Percentiles rank a stretch among this genome's conserved stretches.
Evolutionary conservation across 257 asterid genomes (phyloP).

Genomic region (Solanum medicagineum): DNA sequence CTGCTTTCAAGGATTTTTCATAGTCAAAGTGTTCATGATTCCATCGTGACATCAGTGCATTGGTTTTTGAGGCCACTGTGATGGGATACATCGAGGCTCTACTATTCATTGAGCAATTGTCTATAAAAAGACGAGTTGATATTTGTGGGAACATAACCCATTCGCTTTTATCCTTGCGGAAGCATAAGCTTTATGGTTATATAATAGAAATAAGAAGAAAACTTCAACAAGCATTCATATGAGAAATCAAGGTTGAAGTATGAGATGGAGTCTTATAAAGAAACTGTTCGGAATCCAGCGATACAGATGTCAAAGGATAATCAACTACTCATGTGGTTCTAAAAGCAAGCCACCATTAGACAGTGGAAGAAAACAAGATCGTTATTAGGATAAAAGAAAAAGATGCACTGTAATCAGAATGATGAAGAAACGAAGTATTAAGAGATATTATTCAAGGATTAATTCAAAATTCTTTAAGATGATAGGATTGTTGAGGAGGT

Average conservation of each 20-base stretch:
- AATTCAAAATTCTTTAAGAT: constrained; percentile 21
- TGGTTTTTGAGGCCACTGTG: no score
- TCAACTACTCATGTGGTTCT: no score
- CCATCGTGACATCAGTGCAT: no score
- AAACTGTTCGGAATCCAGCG: neutral
- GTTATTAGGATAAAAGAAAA: no score
- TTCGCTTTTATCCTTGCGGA: constrained; percentile 18
- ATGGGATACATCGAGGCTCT: no score
- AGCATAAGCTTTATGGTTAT: constrained; percentile 41
- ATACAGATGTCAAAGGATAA: neutral
- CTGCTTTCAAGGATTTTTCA: no score
- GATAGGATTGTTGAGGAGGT: constrained; percentile 24
- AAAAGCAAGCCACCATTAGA: no score
- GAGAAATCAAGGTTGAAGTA: constrained; percentile 26
- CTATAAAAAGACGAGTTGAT: constrained; percentile 20
- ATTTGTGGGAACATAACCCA: constrained; percentile 24
- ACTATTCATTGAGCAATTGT: constrained; percentile 10
- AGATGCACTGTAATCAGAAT: constrained; percentile 35
- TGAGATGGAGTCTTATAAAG: neutral
- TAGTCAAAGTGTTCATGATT: no score
- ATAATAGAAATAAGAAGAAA: constrained; percentile 34
- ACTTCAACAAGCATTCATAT: constrained; percentile 39
- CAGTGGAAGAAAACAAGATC: no score
- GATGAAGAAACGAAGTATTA: constrained; percentile 66
- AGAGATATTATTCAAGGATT: constrained; percentile 38